Evolutionary conservation across 1,284 basidiomycete species (phyloP), one percentile per base, ranked within the genome.

Genomic region (Ceratorhiza oryzae-sativae): DNA sequence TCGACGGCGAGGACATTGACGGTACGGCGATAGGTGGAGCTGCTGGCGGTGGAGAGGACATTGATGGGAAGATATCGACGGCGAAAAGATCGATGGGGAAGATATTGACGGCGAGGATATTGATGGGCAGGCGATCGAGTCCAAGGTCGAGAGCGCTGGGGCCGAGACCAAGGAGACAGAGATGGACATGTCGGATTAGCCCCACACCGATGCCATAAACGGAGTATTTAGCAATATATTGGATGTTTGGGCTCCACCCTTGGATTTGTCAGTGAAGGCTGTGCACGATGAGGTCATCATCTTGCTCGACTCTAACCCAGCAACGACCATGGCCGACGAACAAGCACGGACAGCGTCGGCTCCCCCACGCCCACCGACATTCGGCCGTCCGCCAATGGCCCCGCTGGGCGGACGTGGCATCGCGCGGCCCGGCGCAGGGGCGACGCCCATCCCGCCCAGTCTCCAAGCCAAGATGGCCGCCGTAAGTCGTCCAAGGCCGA

Each of bases 401-500:
- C 23, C 60, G 8, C 56, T 59, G 20, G 5, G 32, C 13, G 56
- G 56, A 15, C 30, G 56, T 39, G 56, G 56, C 36, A 32, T 42
- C 12, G 25, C 60, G 8, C 60, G 60, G 8, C 58, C 58, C 1
- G 25, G 25, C 30, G 32, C 56, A 12, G 61, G 56, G 2, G 80
- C 87, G 20, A 88, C 89, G 0, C 88, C 90, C 61, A 91, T 97
- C 74, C 95, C 96, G 0, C 94, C 95, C 0, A 88, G 89, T 65
- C 85, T 98, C 68, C 94, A 95, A 79, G 93, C 93, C 73, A 97
- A 96, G 84, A 92, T 98, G 88, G 92, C 92, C 67, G 93, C 90
- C 23, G 91, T 92, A 76, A 77, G 88, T 84, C 34, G 36, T 9
- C 56, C 30, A n/a, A 68, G 61, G 74, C 20, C 59, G 46, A 65